Percentiles rank a stretch among this genome's conserved stretches.
phyloP scores from a whole-genome alignment of 164 flowering plant genomes.

The Paratinospora sagittata region DNA sequence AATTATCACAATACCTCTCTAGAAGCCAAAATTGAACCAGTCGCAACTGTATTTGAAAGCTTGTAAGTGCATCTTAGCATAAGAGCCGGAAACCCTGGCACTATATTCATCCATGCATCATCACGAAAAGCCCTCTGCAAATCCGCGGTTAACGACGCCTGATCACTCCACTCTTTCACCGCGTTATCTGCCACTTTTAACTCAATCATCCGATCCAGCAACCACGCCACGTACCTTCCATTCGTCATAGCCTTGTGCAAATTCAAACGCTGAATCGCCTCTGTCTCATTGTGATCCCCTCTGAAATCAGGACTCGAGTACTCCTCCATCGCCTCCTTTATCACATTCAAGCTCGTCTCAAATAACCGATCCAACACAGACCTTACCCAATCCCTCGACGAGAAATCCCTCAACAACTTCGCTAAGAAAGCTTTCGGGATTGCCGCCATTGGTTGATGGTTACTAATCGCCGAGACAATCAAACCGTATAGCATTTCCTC shows the following conservation, averaged over 20 bases:
- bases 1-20: constrained; percentile 48
- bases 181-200: constrained; percentile 77
- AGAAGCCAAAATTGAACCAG: constrained; percentile 62
- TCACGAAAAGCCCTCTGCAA: constrained; percentile 78
- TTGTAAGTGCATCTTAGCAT: constrained; percentile 66
- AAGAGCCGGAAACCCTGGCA: constrained; percentile 71
- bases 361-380: constrained; percentile 72
- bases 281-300: constrained; percentile 78
- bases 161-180: constrained; percentile 77
- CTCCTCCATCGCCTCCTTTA: constrained; percentile 69
- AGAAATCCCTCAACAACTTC: constrained; percentile 65
- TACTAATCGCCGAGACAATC: constrained; percentile 53
- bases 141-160: constrained; percentile 54
- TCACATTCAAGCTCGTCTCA: constrained; percentile 45
- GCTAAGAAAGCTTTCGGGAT: constrained; percentile 78
- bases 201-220: constrained; percentile 94
- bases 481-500: constrained; percentile 76
- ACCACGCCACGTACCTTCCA: constrained; percentile 76
- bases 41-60: constrained; percentile 68
- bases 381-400: constrained; percentile 57
- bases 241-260: constrained; percentile 66
- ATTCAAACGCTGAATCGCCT: constrained; percentile 83
- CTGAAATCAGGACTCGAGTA: constrained; percentile 70
- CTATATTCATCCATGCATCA: constrained; percentile 75
- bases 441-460: constrained; percentile 55